These are phyloP conservation scores for Aureobasidium sp. DNA, from an alignment of 2,329 filamentous ascomycete species.

Conservation along the genomic window DNA sequence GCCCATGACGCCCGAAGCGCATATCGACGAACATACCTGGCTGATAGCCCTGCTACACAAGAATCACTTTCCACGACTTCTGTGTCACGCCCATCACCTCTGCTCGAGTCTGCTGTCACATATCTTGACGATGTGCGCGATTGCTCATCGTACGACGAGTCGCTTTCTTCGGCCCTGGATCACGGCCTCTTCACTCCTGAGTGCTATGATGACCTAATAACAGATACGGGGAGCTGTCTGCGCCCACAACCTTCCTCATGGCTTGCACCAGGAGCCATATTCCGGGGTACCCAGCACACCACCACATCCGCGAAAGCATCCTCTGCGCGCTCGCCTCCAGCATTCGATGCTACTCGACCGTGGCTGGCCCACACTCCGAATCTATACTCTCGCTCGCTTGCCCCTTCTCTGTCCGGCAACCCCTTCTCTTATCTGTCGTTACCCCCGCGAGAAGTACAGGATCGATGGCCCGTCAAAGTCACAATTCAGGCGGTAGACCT, in stretches of 20 bases:
- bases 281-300: slow-evolving; percentile 56
- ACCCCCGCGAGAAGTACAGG: slow-evolving; percentile 31
- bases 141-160: slow-evolving; percentile 48
- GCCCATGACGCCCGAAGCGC: slow-evolving; percentile 20
- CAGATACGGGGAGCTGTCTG: slow-evolving; percentile 46
- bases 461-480: slow-evolving; percentile 62
- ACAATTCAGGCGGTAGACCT: slow-evolving; percentile 57
- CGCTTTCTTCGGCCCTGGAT: slow-evolving; percentile 46
- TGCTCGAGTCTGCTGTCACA: slow-evolving; percentile 52
- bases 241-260: slow-evolving; percentile 52
- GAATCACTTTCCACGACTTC: not conserved
- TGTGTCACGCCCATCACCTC: slow-evolving; percentile 22
- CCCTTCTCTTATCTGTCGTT: not conserved
- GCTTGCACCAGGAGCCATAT: slow-evolving; percentile 54
- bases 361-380: slow-evolving; percentile 31
- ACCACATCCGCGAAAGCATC: slow-evolving; percentile 24
- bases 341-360: slow-evolving; percentile 30
- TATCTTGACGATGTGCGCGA: slow-evolving; percentile 55
- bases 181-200: slow-evolving; percentile 48
- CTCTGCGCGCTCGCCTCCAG: slow-evolving; percentile 19
- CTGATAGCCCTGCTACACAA: slow-evolving; percentile 25
- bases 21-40: slow-evolving; percentile 29
- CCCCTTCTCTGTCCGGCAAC: slow-evolving; percentile 18
- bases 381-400: slow-evolving; percentile 16
- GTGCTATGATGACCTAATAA: slow-evolving; percentile 51